Base-by-base conservation (phyloP, 192 early-diverging fungal species). In the Allomyces arbusculus region DNA sequence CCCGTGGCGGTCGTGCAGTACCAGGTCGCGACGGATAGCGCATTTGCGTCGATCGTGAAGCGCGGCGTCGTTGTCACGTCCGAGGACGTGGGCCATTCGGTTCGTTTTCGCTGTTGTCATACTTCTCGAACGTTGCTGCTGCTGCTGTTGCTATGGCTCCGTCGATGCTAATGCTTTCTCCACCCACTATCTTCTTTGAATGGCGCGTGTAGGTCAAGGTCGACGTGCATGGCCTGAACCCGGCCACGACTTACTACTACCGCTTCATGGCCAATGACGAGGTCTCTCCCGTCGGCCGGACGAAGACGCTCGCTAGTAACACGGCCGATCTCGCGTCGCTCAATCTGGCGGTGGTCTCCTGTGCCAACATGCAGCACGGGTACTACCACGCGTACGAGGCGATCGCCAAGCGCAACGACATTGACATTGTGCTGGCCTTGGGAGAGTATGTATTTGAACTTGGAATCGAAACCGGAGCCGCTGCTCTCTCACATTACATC, bases 311-410 rank as follows among this genome's bases (percentile, higher is more conserved):
- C 1, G 19, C 9, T 1, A 19, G 12, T 8, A 19, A 11, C 45
- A 19, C 10, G 12, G 45, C 45, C 45, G 19, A 55, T 65, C 1
- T 69, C 11, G 68, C 22, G 5, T 65, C 28, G 50, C 66, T 66
- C 72, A 64, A 66, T 20, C 61, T 74, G 24, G 76, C 72, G 45
- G 76, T 77, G 23, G 72, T 77, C 22, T 65, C 65, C 12, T 77
- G 76, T 65, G 68, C 70, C 8, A 74, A 72, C 69, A 50, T 68
- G 23, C 72, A 72, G 4, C 20, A 28, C 0, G 76, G 76, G 8
- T 77, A 70, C 63, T 77, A 74, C 73, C 74, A 74, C 61, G 72
- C 72, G n/a, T 77, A 77, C 61, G 61, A 61, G 22, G 61, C 58
- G 44, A 70, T 77, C 40, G 72, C 68, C 22, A 45, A 22, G 7